A percentile compares a stretch with the other conserved stretches of the same genome.
Conservation (phyloP, 2,329 filamentous ascomycete species). For the Myriosclerotinia duriaeana region DNA sequence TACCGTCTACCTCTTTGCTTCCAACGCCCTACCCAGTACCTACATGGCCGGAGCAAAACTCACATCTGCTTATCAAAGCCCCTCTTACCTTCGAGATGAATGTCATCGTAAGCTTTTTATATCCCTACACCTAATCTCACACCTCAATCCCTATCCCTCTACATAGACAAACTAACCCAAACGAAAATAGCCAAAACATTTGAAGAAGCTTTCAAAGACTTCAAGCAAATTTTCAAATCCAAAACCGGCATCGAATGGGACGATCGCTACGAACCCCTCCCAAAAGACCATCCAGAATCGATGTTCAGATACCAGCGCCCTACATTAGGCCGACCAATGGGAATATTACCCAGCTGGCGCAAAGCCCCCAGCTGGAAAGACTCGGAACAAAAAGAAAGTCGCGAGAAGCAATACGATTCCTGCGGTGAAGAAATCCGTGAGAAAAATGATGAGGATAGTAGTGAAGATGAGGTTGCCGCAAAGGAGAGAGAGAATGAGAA, state of each 20-base stretch:
- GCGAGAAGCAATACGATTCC: constrained; percentile 2
- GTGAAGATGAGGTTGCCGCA: background rate
- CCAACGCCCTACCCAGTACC: constrained; percentile 55
- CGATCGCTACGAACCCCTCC: constrained; percentile 44
- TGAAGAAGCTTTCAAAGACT: constrained; percentile 49
- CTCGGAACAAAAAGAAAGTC: background rate
- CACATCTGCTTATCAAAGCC: constrained; percentile 39
- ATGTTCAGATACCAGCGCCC: constrained; percentile 29
- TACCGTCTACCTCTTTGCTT: constrained; percentile 64
- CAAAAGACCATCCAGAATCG: background rate
- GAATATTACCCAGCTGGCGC: constrained; percentile 28
- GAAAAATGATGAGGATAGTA: background rate
- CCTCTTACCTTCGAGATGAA: constrained; percentile 42
- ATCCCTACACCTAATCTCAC: no score
- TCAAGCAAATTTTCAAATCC: constrained; percentile 56
- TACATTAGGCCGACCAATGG: constrained; percentile 27
- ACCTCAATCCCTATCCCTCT: background rate
- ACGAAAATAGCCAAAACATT: constrained; percentile 43
- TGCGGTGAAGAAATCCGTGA: background rate
- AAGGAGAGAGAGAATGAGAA: constrained; percentile 4
- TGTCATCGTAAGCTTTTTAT: constrained; percentile 34
- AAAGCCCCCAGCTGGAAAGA: constrained; percentile 5
- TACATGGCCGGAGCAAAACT: constrained; percentile 61
- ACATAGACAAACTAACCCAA: background rate
- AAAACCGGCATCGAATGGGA: constrained; percentile 62